These are phyloP conservation scores for Globisporangium viniferum DNA, from an alignment of 352 stramenopile species.

Conservation along the genomic window DNA sequence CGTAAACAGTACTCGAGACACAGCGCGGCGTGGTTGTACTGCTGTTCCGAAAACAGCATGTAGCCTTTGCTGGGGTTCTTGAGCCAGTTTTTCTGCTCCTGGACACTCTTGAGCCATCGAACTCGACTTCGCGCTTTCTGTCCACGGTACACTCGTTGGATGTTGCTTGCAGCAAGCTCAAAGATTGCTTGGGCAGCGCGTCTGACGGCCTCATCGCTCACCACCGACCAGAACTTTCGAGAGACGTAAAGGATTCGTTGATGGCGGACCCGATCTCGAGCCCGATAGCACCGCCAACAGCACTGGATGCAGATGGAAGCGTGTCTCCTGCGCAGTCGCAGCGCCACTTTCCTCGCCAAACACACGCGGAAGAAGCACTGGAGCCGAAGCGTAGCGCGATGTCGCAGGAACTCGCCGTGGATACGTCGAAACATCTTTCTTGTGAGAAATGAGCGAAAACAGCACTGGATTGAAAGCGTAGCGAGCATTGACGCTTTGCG, in stretches of 20 bases:
- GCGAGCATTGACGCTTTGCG: constrained; percentile 18
- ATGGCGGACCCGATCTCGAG: constrained; percentile 19
- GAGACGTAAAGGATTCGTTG: constrained; percentile 22
- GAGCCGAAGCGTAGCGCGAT: constrained; percentile 25
- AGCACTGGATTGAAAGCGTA: constrained; percentile 33
- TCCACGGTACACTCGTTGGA: constrained; percentile 51
- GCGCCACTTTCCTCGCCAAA: constrained; percentile 24
- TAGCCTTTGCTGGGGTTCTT: constrained; percentile 52
- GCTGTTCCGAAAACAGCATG: constrained; percentile 29
- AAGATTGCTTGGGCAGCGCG: constrained; percentile 22
- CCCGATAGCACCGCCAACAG: constrained; percentile 35
- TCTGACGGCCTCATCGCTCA: constrained; percentile 20
- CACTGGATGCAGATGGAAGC: constrained; percentile 45
- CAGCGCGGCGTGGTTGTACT: constrained; percentile 43
- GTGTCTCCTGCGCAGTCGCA: constrained; percentile 22
- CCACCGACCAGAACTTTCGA: constrained; percentile 14
- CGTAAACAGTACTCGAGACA: constrained; percentile 46
- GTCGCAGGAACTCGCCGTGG: constrained; percentile 17
- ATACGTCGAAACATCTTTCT: constrained; percentile 23
- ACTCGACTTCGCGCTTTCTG: constrained; percentile 32
- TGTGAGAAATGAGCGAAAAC: constrained; percentile 26
- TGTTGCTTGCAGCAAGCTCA: constrained; percentile 22
- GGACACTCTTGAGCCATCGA: constrained; percentile 24
- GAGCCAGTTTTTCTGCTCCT: constrained; percentile 43
- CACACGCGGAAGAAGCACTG: constrained; percentile 52